phyloP scores from a whole-genome alignment of 2,329 filamentous ascomycete genomes.

The Thielaviopsis musarum region DNA sequence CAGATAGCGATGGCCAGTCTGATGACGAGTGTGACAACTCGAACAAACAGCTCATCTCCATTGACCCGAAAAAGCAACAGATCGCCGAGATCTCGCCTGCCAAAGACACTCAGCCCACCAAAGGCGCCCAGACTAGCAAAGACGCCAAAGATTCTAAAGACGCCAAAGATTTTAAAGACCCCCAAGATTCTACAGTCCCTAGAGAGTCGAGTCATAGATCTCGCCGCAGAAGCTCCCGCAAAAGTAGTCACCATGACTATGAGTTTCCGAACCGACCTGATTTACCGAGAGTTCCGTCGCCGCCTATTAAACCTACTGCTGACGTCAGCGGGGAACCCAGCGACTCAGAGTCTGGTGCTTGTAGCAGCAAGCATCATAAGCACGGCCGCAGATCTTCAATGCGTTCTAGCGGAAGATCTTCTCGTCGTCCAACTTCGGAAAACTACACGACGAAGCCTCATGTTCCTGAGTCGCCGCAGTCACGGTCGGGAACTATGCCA shows the following conservation, averaged over 20 bases:
- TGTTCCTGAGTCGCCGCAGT: background rate
- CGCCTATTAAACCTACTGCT: background rate
- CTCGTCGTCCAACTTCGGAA: conserved; percentile 1
- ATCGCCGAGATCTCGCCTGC: background rate
- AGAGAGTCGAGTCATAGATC: background rate
- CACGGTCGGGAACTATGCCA: background rate
- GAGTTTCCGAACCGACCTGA: background rate
- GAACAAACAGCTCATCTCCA: background rate
- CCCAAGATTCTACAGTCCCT: background rate
- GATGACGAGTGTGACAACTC: background rate
- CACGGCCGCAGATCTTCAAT: conserved; percentile 5
- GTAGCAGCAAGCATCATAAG: background rate
- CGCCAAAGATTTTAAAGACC: background rate
- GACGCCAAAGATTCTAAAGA: background rate
- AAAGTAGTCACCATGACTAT: background rate
- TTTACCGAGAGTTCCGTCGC: conserved; percentile 5
- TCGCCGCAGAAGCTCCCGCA: background rate
- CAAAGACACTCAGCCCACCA: background rate
- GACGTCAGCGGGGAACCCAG: background rate
- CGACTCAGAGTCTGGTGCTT: background rate
- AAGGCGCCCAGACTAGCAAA: background rate
- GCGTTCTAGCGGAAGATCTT: conserved; percentile 3
- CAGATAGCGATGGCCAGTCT: background rate
- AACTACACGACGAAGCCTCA: background rate
- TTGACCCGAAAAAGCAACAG: background rate